Conservation (phyloP, 495 filamentous ascomycete species). For the Neurospora sp. region DNA sequence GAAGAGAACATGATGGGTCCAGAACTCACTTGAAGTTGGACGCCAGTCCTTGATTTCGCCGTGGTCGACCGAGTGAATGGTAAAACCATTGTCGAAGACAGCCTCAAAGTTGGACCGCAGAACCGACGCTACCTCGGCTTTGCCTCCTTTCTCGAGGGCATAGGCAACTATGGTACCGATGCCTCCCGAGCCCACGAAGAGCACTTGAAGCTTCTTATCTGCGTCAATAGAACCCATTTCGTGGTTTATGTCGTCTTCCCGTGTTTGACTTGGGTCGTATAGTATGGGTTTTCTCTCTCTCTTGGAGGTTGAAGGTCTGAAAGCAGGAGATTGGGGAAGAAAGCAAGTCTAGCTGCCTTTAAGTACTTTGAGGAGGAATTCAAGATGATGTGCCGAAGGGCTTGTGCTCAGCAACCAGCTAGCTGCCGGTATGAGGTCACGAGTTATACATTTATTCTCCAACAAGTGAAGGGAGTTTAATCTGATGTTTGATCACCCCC, state of each 20-base stretch:
- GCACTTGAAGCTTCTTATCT: slow-evolving; percentile 16
- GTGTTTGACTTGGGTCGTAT: background rate
- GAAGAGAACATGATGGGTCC: too few species aligned
- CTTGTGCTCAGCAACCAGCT: background rate
- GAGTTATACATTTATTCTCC: background rate
- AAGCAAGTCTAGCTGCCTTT: background rate
- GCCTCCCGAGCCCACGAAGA: slow-evolving; percentile 30
- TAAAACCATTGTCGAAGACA: slow-evolving; percentile 17
- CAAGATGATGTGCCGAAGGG: background rate
- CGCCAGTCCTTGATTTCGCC: slow-evolving; percentile 19
- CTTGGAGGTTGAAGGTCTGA: background rate
- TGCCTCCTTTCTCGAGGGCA: slow-evolving; percentile 21
- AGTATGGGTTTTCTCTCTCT: background rate
- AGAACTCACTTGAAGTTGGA: slow-evolving; percentile 13
- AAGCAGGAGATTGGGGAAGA: background rate
- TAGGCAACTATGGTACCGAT: slow-evolving; percentile 32
- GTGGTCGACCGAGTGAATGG: slow-evolving; percentile 25
- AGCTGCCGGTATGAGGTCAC: background rate
- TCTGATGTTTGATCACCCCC: background rate
- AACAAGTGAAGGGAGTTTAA: background rate
- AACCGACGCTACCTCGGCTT: slow-evolving; percentile 22
- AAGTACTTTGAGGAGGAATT: background rate
- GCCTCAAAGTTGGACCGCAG: slow-evolving; percentile 28
- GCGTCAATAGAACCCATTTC: slow-evolving; percentile 4
- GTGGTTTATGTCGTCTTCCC: background rate